A percentile compares a stretch with the other conserved stretches of the same genome.
Conservation (phyloP, 139 green algal species). For the Nannochloris sp. region DNA sequence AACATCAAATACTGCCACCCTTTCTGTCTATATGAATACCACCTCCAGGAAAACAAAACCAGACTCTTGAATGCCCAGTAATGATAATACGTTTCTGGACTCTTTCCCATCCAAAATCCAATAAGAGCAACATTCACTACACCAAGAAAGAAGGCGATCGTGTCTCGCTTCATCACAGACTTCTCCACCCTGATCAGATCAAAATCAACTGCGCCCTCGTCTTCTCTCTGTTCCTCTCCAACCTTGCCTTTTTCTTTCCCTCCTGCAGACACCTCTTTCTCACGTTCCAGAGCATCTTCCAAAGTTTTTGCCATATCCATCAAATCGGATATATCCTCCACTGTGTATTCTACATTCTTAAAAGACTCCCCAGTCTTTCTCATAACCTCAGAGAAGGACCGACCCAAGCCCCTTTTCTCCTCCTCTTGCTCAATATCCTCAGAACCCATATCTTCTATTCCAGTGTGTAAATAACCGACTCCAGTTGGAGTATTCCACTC, state of each 20-base stretch:
- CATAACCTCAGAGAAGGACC: too few relatives aligned
- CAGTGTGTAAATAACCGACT: too few relatives aligned
- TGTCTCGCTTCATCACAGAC: constrained; percentile 32
- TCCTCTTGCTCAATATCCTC: too few relatives aligned
- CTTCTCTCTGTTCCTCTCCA: neutral
- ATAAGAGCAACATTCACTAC: constrained; percentile 26
- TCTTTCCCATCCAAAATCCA: constrained; percentile 17
- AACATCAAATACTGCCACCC: constrained; percentile 41
- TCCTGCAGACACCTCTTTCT: neutral
- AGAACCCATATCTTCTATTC: too few relatives aligned
- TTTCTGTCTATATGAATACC: constrained; percentile 35
- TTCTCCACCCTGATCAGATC: constrained; percentile 2
- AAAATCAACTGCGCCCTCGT: neutral
- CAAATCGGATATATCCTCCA: neutral
- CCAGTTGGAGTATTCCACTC: too few relatives aligned
- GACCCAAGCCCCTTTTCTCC: too few relatives aligned
- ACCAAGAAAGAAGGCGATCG: constrained; percentile 37
- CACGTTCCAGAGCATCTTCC: neutral
- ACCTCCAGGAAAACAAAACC: constrained; percentile 49
- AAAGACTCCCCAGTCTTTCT: neutral
- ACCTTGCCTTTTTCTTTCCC: neutral
- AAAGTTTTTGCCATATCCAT: neutral
- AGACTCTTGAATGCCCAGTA: constrained; percentile 52
- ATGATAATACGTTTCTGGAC: constrained; percentile 55
- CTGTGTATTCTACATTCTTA: neutral